Percentiles rank a stretch among this genome's conserved stretches.
Evolutionary conservation across 139 green algal species (phyloP).

Genomic region (Chlorella sp.): DNA sequence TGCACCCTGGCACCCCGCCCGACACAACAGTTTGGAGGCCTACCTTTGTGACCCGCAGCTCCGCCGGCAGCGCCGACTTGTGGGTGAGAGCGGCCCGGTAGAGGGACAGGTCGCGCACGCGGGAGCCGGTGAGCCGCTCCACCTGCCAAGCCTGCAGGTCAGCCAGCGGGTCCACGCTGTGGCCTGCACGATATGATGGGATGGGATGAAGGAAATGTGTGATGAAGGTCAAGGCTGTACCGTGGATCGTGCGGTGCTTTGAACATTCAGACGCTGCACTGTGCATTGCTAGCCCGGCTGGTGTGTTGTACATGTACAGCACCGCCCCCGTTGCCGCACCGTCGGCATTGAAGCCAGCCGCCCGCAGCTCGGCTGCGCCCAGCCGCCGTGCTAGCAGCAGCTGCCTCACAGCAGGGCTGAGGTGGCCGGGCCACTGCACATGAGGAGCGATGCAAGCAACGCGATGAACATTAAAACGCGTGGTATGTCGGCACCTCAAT

Average conservation of each 20-base stretch:
- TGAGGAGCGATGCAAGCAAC: too few species aligned
- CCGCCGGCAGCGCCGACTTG: slow-evolving; percentile 27
- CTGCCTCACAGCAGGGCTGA: too few species aligned
- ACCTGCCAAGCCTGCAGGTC: slow-evolving; percentile 50
- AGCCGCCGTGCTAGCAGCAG: too few species aligned
- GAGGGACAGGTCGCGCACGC: slow-evolving; percentile 37
- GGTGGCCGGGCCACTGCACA: too few species aligned
- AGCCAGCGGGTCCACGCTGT: slow-evolving; percentile 16
- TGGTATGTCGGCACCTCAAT: too few species aligned
- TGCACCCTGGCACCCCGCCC: background rate
- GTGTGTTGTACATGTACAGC: too few species aligned
- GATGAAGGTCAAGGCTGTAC: too few species aligned
- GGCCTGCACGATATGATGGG: slow-evolving; percentile 24
- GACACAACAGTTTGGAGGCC: background rate
- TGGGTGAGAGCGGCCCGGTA: slow-evolving; percentile 52
- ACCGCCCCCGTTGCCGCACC: background rate
- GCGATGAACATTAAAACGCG: too few species aligned
- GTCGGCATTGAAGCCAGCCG: slow-evolving; percentile 23
- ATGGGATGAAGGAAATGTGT: too few species aligned
- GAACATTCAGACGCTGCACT: too few species aligned
- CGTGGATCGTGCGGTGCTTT: too few species aligned
- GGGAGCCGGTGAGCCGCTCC: slow-evolving; percentile 35
- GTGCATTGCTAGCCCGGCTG: too few species aligned
- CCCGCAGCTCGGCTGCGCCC: background rate
- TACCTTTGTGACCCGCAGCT: slow-evolving; percentile 1